phyloP scores from a whole-genome alignment of 2,329 filamentous ascomycete species.

The Trichoderma cornu-damae region DNA sequence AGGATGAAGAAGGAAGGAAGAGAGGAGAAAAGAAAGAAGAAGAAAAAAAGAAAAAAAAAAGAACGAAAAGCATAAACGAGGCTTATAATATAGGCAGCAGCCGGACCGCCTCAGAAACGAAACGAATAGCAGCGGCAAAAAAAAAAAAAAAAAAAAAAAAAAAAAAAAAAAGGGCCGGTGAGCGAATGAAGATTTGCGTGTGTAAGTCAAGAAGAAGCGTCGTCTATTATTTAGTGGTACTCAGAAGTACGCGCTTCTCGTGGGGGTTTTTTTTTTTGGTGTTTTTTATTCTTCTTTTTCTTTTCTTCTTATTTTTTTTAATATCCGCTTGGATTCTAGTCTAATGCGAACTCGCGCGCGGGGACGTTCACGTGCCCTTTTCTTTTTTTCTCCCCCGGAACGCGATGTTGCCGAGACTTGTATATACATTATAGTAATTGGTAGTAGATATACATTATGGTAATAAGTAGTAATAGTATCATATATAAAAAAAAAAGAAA shows the following conservation, averaged over 20 bases:
- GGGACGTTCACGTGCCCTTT: conserved; percentile 1
- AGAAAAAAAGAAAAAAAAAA: background rate
- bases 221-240: no score
- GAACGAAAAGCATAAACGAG: background rate
- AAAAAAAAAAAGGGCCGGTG: no score
- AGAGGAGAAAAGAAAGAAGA: no score
- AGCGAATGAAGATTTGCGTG: conserved; percentile 7
- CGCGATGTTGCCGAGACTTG: background rate
- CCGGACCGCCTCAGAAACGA: background rate
- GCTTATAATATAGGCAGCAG: conserved; percentile 7
- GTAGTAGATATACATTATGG: no score
- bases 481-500: no score
- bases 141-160: no score
- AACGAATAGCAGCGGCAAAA: background rate
- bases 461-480: no score
- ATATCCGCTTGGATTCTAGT: no score
- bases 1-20: no score
- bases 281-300: background rate
- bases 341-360: conserved; percentile 6
- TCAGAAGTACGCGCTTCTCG: background rate
- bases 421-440: no score
- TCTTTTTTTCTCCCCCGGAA: background rate
- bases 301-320: no score
- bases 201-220: background rate
- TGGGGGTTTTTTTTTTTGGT: no score